Base-by-base conservation (phyloP, 2,329 filamentous ascomycete genomes). In the Cladobotryum protrusum region DNA sequence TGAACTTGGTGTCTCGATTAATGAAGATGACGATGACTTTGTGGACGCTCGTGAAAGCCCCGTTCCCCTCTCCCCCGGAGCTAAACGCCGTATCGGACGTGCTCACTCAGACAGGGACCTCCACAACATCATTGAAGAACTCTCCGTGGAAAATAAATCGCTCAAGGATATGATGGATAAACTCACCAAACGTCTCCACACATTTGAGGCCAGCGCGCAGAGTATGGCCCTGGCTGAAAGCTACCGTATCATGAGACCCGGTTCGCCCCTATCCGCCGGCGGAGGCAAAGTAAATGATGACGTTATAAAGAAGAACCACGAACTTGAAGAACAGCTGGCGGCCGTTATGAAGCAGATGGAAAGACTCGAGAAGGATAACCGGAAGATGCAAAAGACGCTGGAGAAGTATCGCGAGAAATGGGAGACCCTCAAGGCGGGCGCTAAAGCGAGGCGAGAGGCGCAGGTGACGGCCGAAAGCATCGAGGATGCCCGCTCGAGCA, bases 181-280 rank as follows among this genome's bases (percentile, higher is more conserved):
- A 45, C 79, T 96, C 34, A 88, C 87, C 54, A 88, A 86, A 59
- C 82, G 92, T 1, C 78, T 99, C n/a, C 87, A 93, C 60, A 86
- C 90, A 54, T 99, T 96, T 71, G 92, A 99, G 68, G 85, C 89
- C 36, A 91, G 89, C 59, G 89, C 90, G 0, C 93, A 97, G 68
- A 89, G 85, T 55, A 81, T 91, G 69, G 89, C 89, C 3, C 78
- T 97, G 33, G 88, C 91, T 13, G 89, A 96, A 65, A 95, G 89
- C 58, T 83, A 83, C 64, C 74, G 81, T n/a, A 66, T 85, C 5
- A 78, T 81, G 68, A 72, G 77, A 13, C 78, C 80, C 1, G 72
- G 73, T 4, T 83, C 79, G 35, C 80, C 81, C 2, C 59, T 65
- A 54, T 55, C 73, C 37, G 24, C 40, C 3, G 34, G 46, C 14